A percentile compares a stretch with the other conserved stretches of the same genome.
Evolutionary conservation across 73 alveolate species (phyloP).

Genomic region (Effrenium voratum): DNA sequence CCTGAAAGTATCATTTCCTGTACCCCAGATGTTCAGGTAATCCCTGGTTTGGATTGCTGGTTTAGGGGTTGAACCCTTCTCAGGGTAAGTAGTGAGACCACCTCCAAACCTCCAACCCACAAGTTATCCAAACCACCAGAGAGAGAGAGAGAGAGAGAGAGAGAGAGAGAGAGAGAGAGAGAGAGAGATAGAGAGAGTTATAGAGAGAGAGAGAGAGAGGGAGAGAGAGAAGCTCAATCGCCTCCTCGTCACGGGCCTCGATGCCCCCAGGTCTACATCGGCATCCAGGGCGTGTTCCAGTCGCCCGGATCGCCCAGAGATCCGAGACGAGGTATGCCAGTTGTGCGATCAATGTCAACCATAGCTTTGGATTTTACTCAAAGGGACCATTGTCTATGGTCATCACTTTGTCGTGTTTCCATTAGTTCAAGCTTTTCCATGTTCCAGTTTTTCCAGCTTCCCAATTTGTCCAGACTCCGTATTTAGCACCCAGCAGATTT

Average conservation of each 20-base stretch:
- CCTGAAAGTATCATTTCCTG: too few relatives aligned
- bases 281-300: conserved; percentile 50
- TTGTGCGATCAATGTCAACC: not conserved
- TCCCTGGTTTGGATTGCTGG: too few relatives aligned
- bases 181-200: not conserved
- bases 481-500: too few relatives aligned
- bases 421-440: not conserved
- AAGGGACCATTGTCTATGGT: not conserved
- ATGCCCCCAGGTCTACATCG: conserved; percentile 26
- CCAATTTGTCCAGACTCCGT: not conserved
- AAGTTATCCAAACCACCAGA: not conserved
- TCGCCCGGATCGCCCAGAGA: not conserved
- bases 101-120: not conserved
- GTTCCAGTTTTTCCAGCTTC: not conserved
- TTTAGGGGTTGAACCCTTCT: too few relatives aligned
- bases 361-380: not conserved
- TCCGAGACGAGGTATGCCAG: not conserved
- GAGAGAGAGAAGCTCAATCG: not conserved
- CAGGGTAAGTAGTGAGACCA: not conserved
- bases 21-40: too few relatives aligned
- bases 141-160: not conserved
- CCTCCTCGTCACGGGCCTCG: not conserved
- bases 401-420: too few relatives aligned
- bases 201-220: not conserved
- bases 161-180: not conserved